Base-by-base conservation (phyloP, 345 rosid genomes). In the Boechera stricta region DNA sequence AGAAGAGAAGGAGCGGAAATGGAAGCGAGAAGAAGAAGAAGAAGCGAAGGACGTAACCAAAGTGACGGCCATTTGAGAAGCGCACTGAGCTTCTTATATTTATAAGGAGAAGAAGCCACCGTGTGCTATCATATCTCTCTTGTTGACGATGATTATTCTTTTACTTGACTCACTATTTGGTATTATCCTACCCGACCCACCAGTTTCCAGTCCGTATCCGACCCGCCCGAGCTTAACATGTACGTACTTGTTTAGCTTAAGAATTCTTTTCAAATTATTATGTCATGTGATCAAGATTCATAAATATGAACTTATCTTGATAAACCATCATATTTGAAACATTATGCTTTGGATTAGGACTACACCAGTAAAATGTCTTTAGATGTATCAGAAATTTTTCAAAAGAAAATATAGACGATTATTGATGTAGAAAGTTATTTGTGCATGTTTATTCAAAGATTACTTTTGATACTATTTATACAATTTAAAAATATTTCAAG, bases 31-130 rank as follows among this genome's bases (percentile, higher is more conserved):
- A 4, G 80, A 78, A 24, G 16, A 16, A 16, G 87, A 79, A 38
- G 86, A 55, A 64, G 92, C 83, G 4, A 83, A 64, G n/a, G 88
- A 88, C 3, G 83, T 80, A 28, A 80, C 74, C 4, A 74, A 21
- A 77, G 89, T 58, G 54, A 84, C 83, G 62, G 89, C 81, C 91
- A 90, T 87, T 63, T 52, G 69, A 16, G 73, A 41, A 7, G 21
- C 6, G 6, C 61, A 53, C 57, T 38, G 77, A 72, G 75, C 64
- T 76, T 67, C 69, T 67, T 55, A 2, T 75, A 74, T 10, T 69
- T 76, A 51, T 76, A 69, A 68, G 38, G 55, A 41, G 71, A 71
- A 57, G 51, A 77, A 61, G 70, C 69, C 69, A 64, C 75, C 71
- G 64, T 69, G 48, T 69, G 64, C 61, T 71, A 64, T 77, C 11